Evolutionary conservation across 441 rosid species (phyloP), one percentile per base, ranked within the genome.

Genomic region (Brassica balearica): DNA sequence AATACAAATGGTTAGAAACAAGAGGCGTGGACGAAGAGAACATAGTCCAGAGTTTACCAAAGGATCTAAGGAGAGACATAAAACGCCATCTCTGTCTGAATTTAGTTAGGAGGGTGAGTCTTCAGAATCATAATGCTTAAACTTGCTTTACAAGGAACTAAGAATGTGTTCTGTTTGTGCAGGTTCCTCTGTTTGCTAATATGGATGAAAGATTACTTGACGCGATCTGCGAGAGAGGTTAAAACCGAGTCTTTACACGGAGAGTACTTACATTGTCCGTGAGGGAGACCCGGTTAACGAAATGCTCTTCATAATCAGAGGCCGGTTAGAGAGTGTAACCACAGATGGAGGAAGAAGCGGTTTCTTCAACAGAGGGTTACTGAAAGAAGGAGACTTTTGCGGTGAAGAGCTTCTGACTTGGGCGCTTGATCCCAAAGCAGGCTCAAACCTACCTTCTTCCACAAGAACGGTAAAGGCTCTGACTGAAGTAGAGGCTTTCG

Each of bases 261-360:
- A 93, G 23, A 73, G 82, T 3, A 95, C 98, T 9, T 88, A 84
- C 81, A 88, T 93, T 4, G 97, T 91, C 51, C 88, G 98, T n/a
- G 97, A 95, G 87, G 98, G 94, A 27, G 98, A 95, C 55, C 98
- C 98, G 1, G 98, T 95, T 3, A 86, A 91, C 65, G 96, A 93
- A 81, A 95, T 95, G 98, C 85, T 93, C 14, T 95, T 93, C 86
- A 90, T 95, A 36, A 95, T 95, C 38, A 91, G 96, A 2, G 98
- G 98, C 6, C 83, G 94, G 67, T 83, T 93, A 51, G 98, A 95
- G 75, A 95, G 98, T 74, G 94, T 93, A 70, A 93, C 98, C 0
- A 95, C 98, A 25, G 98, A 95, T 79, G 98, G 98, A 23, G 97
- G 98, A 62, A 86, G 98, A 84, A 95, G 91, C 62, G 98, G 98